Evolutionary conservation across 116 monocot genomes (phyloP), one percentile per base, ranked within the genome.

Genomic region (Trichopus zeylanicus): DNA sequence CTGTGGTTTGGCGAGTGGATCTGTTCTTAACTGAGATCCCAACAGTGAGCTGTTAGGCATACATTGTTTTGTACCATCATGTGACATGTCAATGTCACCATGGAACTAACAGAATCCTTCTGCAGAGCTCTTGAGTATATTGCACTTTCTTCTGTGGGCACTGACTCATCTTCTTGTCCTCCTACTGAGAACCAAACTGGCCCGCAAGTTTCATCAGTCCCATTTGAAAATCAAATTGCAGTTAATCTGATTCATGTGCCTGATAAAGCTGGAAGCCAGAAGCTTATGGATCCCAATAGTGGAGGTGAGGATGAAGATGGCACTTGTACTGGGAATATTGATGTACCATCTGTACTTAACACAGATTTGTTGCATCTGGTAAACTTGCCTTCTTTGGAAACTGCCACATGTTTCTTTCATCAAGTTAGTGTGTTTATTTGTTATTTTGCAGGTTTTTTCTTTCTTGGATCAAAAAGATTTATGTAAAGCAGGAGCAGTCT

Each of bases 321-420:
- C 10, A 42, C 57, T 57, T 49, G 52, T 66, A 20, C 31, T 46
- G 13, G 46, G 52, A 71, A 63, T 53, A 19, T 53, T 27, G 76
- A 66, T 2, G 73, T 55, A 15, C 73, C 80, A 54, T 92, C 92
- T 88, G 92, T 92, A 74, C 85, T 99, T 49, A 78, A 82, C n/a
- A 92, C 86, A 61, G 99, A 99, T 83, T 69, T 99, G 53, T 64
- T 99, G 72, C 88, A 88, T 48, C 73, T 88, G 78, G 99, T 99
- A 73, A 66, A 64, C 49, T 23, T 9, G 29, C 19, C 32, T 46
- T 73, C 16, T n/a, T n/a, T 0, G 18, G 12, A 11, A 7, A 31
- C 33, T 48, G 1, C 28, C 18, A 26, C 16, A 26, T 59, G 24
- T 64, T 67, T 13, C n/a, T 63, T 51, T 55, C 34, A 15, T 19